Conservation (phyloP, 140 eudicot genomes). For the Cichorium intybus region DNA sequence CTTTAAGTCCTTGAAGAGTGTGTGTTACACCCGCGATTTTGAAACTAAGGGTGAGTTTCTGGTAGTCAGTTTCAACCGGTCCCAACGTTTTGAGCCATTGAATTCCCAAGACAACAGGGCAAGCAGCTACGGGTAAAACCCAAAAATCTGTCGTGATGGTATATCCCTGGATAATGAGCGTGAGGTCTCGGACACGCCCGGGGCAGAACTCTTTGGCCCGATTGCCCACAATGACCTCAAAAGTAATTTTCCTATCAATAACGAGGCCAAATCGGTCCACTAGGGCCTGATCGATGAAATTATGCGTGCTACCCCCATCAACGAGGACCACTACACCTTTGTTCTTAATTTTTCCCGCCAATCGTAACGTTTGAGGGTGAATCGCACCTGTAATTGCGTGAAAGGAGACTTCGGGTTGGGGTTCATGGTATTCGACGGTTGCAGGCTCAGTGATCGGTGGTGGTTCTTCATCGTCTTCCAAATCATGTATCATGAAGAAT, state of each 20-base stretch:
- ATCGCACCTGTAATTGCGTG: conserved; percentile 7
- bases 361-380: conserved; percentile 3
- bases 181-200: background rate
- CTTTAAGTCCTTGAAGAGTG: background rate
- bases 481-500: conserved; percentile 10
- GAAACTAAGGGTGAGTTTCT: background rate
- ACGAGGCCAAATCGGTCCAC: background rate
- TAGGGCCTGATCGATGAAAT: conserved; percentile 1
- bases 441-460: background rate
- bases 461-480: conserved; percentile 1
- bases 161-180: conserved; percentile 7
- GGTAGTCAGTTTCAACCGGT: background rate
- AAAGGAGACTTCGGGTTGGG: conserved; percentile 1
- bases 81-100: conserved; percentile 1
- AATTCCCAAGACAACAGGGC: background rate
- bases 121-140: conserved; percentile 9
- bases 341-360: conserved; percentile 2
- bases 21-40: background rate
- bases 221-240: conserved; percentile 1
- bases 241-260: background rate
- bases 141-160: background rate
- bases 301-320: conserved; percentile 12
- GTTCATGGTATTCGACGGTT: background rate
- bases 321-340: conserved; percentile 2
- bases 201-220: background rate